phyloP scores from a whole-genome alignment of 495 filamentous ascomycete species.

The Talaromyces ruber region DNA sequence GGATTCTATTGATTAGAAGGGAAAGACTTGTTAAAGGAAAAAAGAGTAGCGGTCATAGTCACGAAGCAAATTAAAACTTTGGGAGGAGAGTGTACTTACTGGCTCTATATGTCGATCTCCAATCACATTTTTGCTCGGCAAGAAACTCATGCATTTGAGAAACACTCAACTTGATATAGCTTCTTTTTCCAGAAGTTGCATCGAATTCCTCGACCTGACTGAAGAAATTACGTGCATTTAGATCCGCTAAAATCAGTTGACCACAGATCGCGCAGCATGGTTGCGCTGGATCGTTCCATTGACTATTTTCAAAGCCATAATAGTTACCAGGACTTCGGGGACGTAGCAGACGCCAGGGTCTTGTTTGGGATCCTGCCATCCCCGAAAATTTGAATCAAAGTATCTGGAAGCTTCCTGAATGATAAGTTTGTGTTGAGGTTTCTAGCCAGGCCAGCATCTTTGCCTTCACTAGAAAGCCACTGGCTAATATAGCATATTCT shows the following conservation, averaged over 20 bases:
- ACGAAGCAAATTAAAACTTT: not conserved
- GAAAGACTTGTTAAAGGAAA: not conserved
- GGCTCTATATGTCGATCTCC: not conserved
- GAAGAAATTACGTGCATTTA: not conserved
- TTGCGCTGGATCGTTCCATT: not conserved
- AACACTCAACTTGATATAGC: not conserved
- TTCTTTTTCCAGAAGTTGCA: not conserved
- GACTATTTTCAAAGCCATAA: not conserved
- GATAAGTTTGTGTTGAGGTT: not conserved
- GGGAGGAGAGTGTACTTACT: not conserved
- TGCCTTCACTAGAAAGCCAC: not conserved
- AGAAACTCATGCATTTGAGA: not conserved
- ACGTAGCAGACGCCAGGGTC: not conserved
- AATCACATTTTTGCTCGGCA: not conserved
- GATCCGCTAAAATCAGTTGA: not conserved
- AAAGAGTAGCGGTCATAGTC: not conserved
- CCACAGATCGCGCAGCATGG: not conserved
- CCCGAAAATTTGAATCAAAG: not conserved
- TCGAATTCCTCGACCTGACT: not conserved
- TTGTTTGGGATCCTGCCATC: not conserved
- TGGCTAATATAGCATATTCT: not conserved
- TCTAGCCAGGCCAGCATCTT: not conserved
- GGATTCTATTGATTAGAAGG: too few relatives aligned
- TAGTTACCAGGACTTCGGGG: not conserved
- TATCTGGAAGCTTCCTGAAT: not conserved